phyloP scores from a whole-genome alignment of 345 rosid species.

The Diplotaxis tenuifolia region DNA sequence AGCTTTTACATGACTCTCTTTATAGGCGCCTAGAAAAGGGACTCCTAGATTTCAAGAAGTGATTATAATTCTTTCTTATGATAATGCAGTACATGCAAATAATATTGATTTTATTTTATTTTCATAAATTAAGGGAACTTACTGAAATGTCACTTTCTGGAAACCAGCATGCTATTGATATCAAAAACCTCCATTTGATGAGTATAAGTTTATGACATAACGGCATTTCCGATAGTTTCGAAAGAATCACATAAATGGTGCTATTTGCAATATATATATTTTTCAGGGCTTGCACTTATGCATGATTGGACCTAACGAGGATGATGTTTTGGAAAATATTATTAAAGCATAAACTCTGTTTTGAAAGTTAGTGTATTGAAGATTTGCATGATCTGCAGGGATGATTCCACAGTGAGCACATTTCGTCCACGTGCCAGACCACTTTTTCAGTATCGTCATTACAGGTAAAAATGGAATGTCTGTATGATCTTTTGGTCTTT shows the following conservation, averaged over 20 bases:
- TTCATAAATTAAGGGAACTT: not conserved
- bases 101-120: not conserved
- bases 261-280: slow-evolving; percentile 17
- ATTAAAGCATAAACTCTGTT: not conserved
- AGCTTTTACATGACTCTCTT: slow-evolving; percentile 23
- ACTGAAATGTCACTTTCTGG: not conserved
- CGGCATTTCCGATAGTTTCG: not conserved
- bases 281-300: slow-evolving; percentile 3
- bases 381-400: slow-evolving; percentile 58
- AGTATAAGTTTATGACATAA: not conserved
- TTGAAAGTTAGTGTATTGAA: slow-evolving; percentile 13
- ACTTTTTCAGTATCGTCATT: slow-evolving; percentile 95
- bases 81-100: not conserved
- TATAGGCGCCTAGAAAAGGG: slow-evolving; percentile 3
- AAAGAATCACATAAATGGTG: not conserved
- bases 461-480: slow-evolving; percentile 55
- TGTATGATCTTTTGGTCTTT: not conserved
- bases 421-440: slow-evolving; percentile 89
- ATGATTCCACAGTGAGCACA: slow-evolving; percentile 78
- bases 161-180: slow-evolving; percentile 5
- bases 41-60: slow-evolving; percentile 12
- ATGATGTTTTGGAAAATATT: not conserved
- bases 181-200: not conserved
- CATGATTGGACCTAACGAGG: not conserved
- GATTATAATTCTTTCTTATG: slow-evolving; percentile 4